Evolutionary conservation across 2,329 filamentous ascomycete species (phyloP).

Genomic region (Claviceps africana): DNA sequence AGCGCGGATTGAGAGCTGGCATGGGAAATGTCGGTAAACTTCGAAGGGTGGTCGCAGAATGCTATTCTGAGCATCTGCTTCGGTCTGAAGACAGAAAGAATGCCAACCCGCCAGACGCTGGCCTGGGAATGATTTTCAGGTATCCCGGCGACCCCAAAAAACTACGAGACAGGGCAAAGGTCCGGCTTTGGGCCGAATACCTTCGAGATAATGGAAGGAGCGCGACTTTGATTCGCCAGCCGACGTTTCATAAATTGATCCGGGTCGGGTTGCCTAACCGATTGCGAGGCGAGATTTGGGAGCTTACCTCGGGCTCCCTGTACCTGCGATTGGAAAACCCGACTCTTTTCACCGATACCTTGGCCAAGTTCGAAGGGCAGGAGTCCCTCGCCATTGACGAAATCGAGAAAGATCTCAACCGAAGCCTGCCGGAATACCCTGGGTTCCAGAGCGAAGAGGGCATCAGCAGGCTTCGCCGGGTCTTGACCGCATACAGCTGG

Average conservation of each 20-base stretch:
- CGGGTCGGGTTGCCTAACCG: slow-evolving; percentile 89
- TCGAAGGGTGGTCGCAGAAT: slow-evolving; percentile 64
- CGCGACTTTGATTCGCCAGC: slow-evolving; percentile 80
- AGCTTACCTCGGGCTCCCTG: slow-evolving; percentile 80
- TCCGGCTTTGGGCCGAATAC: slow-evolving; percentile 95
- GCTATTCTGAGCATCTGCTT: slow-evolving; percentile 79
- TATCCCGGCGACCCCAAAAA: slow-evolving; percentile 94
- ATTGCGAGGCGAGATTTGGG: slow-evolving; percentile 88
- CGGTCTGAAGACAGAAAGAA: slow-evolving; percentile 49
- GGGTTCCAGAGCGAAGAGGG: slow-evolving; percentile 95
- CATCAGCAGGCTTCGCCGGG: slow-evolving; percentile 75
- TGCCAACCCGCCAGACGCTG: slow-evolving; percentile 61
- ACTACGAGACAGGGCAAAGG: slow-evolving; percentile 87
- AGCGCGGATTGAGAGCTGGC: slow-evolving; percentile 72
- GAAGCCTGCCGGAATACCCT: slow-evolving; percentile 90
- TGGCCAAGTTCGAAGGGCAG: slow-evolving; percentile 68
- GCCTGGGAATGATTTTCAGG: slow-evolving; percentile 78
- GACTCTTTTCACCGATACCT: slow-evolving; percentile 67
- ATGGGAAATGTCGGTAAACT: slow-evolving; percentile 81
- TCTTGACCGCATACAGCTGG: slow-evolving; percentile 96
- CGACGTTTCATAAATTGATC: slow-evolving; percentile 95
- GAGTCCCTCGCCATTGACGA: slow-evolving; percentile 95
- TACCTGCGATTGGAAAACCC: slow-evolving; percentile 80
- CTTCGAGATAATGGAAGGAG: slow-evolving; percentile 90
- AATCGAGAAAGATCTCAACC: slow-evolving; percentile 96